These are phyloP conservation scores for Haplosporangium sp. DNA, from an alignment of 371 early-diverging fungal species.

Conservation along the genomic window DNA sequence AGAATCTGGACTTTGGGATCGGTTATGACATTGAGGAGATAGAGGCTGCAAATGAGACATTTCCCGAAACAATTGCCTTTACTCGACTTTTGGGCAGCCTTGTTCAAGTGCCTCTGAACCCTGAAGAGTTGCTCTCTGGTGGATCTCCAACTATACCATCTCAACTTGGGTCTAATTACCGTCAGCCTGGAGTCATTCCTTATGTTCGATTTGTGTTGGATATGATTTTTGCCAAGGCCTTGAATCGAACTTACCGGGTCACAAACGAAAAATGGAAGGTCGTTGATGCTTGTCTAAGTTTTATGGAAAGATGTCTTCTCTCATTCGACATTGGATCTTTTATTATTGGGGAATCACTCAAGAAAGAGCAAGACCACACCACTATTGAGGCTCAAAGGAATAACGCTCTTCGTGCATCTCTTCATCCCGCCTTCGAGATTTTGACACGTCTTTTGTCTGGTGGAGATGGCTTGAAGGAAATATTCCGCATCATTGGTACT, in stretches of 20 bases:
- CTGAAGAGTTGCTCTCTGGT: constrained; percentile 49
- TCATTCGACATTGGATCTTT: constrained; percentile 75
- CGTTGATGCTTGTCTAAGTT: constrained; percentile 75
- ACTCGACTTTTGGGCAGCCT: constrained; percentile 79
- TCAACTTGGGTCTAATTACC: constrained; percentile 65
- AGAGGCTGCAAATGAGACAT: constrained; percentile 77
- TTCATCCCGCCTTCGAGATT: constrained; percentile 92
- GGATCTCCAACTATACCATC: constrained; percentile 59
- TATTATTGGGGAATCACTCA: constrained; percentile 35
- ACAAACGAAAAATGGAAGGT: constrained; percentile 84
- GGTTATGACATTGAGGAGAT: constrained; percentile 82
- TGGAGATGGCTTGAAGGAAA: constrained; percentile 70
- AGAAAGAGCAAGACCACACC: constrained; percentile 32
- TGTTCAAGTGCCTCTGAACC: constrained; percentile 70
- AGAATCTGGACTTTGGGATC: constrained; percentile 64
- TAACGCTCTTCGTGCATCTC: constrained; percentile 41
- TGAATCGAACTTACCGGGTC: constrained; percentile 73
- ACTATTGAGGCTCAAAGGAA: constrained; percentile 37
- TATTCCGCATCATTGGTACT: constrained; percentile 74
- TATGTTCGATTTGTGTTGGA: constrained; percentile 88
- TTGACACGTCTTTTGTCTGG: constrained; percentile 83
- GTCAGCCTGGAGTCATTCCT: constrained; percentile 80
- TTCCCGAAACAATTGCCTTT: constrained; percentile 88
- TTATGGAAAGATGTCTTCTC: constrained; percentile 83
- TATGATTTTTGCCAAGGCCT: constrained; percentile 79